Base-by-base conservation (phyloP, 805 yeast species). In the Candida quercuum region DNA sequence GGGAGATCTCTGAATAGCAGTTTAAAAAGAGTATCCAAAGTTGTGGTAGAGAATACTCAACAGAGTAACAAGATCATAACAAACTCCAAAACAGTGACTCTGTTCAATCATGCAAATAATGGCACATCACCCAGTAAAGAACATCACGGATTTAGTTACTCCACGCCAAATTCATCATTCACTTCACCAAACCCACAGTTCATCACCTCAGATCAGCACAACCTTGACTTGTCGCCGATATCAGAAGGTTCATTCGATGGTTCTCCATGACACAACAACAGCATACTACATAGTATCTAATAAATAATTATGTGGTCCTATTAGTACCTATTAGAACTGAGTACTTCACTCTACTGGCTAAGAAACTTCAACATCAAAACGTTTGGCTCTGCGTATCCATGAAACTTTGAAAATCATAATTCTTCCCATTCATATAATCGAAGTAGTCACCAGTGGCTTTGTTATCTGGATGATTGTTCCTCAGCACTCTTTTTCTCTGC, bases 1-100 rank as follows among this genome's bases (percentile, higher is more conserved):
- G 29, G 48, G 5, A 49, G 32, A 36, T 42, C 47, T 1, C 28
- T 49, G 28, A 51, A 46, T 16, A 48, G 51, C 30, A 17, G 41
- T 4, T 11, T 35, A 13, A 44, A 40, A 24, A 28, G 30, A 9
- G 28, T 25, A 5, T 37, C 41, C 6, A 40, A 63, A 3, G 37
- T 48, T 0, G 52, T 47, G 1, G 50, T 54, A 32, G 64, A 57
- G 29, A 48, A 37, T 22, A 38, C 49, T 1, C 61, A 63, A 2
- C 49, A 54, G n/a, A 60, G 55, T 26, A 60, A 62, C 37, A 64
- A 58, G 37, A 43, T 65, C 14, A 61, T 64, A 38, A 49, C 58
- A 2, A 57, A 54, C 28, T 60, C 63, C 30, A 66, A 61, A 41
- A 65, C 69, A 0, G 68, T 66, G 0, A 66, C 71, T 0, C 51